Base-by-base conservation (phyloP, 257 asterid species). In the Craterostigma plantagineum region DNA sequence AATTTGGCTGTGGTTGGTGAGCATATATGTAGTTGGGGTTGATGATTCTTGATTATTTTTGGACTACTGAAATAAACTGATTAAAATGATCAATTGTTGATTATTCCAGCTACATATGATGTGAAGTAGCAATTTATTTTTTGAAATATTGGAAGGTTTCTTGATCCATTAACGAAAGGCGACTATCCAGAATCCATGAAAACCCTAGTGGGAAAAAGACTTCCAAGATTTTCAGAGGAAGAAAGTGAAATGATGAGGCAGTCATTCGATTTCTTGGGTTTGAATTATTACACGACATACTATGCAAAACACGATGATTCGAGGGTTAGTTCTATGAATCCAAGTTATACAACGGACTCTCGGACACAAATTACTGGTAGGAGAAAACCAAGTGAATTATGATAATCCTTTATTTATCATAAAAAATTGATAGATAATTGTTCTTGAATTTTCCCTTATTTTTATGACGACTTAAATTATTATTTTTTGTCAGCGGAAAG, bases 231-330 rank as follows among this genome's bases (percentile, higher is more conserved):
- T 48, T 53, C 91, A 11, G 51, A 23, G 48, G 63, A 57, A 1
- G 67, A 85, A 49, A 70, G 93, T 16, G 15, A 34, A 17, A 63
- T 35, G 35, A n/a, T 85, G 15, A 81, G 64, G 70, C 92, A 86
- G 1, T 52, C 92, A 7, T 85, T 50, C 11, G 86, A 85, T 56
- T 81, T 81, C 61, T 64, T 85, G 9, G 96, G 96, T 48, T 77
- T 85, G 55, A 85, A 85, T 59, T 94, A 81, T 61, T 85, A 85
- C 43, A 85, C 96, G 0, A 85, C 96, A 0, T 81, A 94, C 94
- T 81, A 70, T 17, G 90, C 83, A 3, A 64, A 44, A 45, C 57
- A 14, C 6, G 30, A 23, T 23, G 30, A 23, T 23, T 23, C 30
- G 30, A 23, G 30, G 30, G 30, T 23, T 23, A 23, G 30, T 23